Base-by-base conservation (phyloP, 257 asterid genomes). In the Primulina eburnea region DNA sequence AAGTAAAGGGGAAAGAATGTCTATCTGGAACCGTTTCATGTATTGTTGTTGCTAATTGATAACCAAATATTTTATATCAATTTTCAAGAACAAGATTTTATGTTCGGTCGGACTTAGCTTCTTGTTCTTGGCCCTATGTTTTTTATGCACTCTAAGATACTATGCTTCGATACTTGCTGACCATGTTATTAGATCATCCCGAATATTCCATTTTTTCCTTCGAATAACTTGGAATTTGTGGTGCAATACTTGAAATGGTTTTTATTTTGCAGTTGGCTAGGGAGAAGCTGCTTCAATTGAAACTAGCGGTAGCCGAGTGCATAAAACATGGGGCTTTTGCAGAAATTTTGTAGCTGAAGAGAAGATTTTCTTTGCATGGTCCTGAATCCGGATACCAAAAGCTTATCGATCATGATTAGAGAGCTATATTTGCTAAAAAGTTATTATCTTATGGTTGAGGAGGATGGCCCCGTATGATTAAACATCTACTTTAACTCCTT, bases 221-320 rank as follows among this genome's bases (percentile, higher is more conserved):
- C n/a, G 58, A 37, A 34, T 8, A 69, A 34, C 24, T 73, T 63
- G 38, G 37, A 68, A 64, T 32, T 62, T 30, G 40, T 28, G 24
- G 47, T 64, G 37, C 52, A 59, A 38, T 40, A 33, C 17, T 56
- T 40, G 58, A 30, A 38, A 35, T 71, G 34, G 38, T 43, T 55
- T 79, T 47, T 28, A 18, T 65, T 59, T 76, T 82, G 92, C 89
- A 92, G 98, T 75, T 80, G 78, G 90, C 90, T 56, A 83, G 78
- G 73, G 79, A 75, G 81, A 89, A 87, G 87, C 83, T 89, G 98
- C 80, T 78, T 72, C 97, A 78, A 72, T 73, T 93, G 88, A 90
- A 86, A 82, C 62, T 74, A 64, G 85, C 77, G 64, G 78, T 90
- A 47, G 90, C 90, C 6, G 87, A 84, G 76, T 86, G 85, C 60